Base-by-base conservation (phyloP, 2,329 filamentous ascomycete genomes). In the Pseudogymnoascus sp. region DNA sequence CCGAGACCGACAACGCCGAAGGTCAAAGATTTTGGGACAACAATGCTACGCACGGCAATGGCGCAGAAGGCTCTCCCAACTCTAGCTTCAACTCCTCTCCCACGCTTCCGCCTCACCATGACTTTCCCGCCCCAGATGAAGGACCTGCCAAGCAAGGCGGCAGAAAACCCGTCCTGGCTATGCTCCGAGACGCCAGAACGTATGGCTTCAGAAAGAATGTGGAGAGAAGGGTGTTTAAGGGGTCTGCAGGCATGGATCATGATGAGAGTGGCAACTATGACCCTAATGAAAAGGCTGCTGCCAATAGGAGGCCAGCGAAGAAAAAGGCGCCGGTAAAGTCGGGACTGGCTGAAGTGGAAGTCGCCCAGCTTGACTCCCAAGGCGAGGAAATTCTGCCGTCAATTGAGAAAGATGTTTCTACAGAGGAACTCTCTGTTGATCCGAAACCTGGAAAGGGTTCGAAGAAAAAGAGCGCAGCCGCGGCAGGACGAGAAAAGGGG, bases 261-360 rank as follows among this genome's bases (percentile, higher is more conserved):
- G 60, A 61, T 19, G 60, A 33, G 60, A 61, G 60, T 42, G 60
- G 60, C 25, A 61, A 38, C 60, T 61, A 61, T 22, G 39, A 61
- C 4, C 60, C 60, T 2, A 19, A 11, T n/a, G 23, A 60, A 60
- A 25, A 55, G 19, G 45, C 25, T 55, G 9, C 45, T 12, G 45
- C 45, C 45, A 55, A 12, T 4, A 55, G 45, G n/a, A 55, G 45
- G 25, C 45, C 25, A 19, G 25, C n/a, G 14, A 55, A 55, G 25
- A 55, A 55, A 6, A 55, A 55, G n/a, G 25, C 8, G 25, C n/a
- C 14, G 23, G 7, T 7, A 30, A 52, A 52, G 45, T 19, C 45
- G 25, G 45, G 23, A 30, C 23, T 16, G 14, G n/a, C 45, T 6
- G 25, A 55, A 30, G 25, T 5, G n/a, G 45, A 4, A 11, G 8